Percentiles rank a stretch among this genome's conserved stretches.
These are phyloP conservation scores for Halenospora varia DNA, from an alignment of 495 filamentous ascomycete genomes.

Conservation along the genomic window DNA sequence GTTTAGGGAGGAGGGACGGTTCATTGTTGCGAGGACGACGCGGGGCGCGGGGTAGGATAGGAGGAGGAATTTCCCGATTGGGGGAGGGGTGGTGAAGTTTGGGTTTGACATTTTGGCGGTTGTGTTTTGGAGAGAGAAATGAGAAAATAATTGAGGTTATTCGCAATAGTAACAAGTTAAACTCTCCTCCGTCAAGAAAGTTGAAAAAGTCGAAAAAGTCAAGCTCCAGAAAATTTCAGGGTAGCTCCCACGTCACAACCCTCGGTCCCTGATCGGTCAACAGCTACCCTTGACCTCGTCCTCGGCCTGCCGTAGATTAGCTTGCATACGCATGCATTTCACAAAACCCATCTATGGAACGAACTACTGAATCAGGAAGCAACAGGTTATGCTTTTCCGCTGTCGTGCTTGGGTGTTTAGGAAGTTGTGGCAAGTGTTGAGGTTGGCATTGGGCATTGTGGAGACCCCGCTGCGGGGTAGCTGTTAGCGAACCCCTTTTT, in stretches of 20 bases:
- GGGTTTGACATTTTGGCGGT: background rate
- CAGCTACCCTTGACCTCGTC: background rate
- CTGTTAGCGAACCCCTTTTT: background rate
- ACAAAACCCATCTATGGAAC: background rate
- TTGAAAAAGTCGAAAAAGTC: too few species aligned
- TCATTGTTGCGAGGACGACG: slow-evolving; percentile 57
- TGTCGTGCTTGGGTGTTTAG: too few species aligned
- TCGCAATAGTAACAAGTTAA: background rate
- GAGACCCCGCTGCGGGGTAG: background rate
- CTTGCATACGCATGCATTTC: background rate
- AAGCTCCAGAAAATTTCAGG: background rate
- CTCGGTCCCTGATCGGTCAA: background rate
- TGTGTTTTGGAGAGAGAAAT: background rate
- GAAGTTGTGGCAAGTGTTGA: too few species aligned
- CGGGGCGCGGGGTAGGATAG: slow-evolving; percentile 50
- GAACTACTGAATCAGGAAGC: background rate
- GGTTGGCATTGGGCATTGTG: too few species aligned
- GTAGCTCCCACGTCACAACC: background rate
- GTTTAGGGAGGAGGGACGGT: slow-evolving; percentile 55
- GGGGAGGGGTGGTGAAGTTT: slow-evolving; percentile 8
- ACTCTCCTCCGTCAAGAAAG: too few species aligned
- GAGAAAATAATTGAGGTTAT: background rate
- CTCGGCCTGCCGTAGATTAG: background rate
- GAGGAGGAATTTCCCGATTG: slow-evolving; percentile 14
- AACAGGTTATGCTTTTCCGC: background rate